Base-by-base conservation (phyloP, 306 rosid genomes). In the Boehmeria nivea region DNA sequence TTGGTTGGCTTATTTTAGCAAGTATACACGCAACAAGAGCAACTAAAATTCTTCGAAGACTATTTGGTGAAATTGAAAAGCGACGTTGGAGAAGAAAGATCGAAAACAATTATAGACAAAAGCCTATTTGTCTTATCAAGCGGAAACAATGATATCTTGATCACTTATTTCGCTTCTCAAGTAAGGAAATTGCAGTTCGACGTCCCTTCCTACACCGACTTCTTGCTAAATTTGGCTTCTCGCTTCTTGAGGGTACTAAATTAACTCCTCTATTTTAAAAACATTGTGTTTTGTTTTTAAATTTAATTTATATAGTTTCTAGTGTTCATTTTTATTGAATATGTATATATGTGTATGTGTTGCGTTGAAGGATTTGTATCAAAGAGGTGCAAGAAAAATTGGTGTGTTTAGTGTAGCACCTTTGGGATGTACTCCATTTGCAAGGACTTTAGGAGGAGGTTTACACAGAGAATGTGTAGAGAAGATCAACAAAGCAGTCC, bases 61-160 rank as follows among this genome's bases (percentile, higher is more conserved):
- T 81, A 77, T 64, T 64, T 57, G 18, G 46, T 2, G 31, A 74
- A 47, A 21, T 31, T 81, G 23, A 63, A 16, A 59, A 45, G 36
- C 5, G 0, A 1, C 0, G 70, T 66, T 11, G 86, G 86, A 45
- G 38, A 27, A 22, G 37, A 69, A 59, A 33, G 19, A 8, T 38
- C 75, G 0, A 3, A 26, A 1, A 20, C 9, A 12, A 59, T 80
- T 18, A 24, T 80, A 44, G 39, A 74, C 26, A 68, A 65, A 6
- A 37, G 72, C 37, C 17, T 81, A 12, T 58, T 2, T 55, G 17
- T 74, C 0, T 3, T 77, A 10, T 77, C 65, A n/a, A 14, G 72
- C 0, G 83, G 81, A 5, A 71, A 68, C 66, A 74, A 81, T 46
- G 83, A 77, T 59, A 59, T 77, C 40, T 67, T 70, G 48, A 15